phyloP scores from a whole-genome alignment of 139 green algal genomes.

The Chlamydomonas urium region DNA sequence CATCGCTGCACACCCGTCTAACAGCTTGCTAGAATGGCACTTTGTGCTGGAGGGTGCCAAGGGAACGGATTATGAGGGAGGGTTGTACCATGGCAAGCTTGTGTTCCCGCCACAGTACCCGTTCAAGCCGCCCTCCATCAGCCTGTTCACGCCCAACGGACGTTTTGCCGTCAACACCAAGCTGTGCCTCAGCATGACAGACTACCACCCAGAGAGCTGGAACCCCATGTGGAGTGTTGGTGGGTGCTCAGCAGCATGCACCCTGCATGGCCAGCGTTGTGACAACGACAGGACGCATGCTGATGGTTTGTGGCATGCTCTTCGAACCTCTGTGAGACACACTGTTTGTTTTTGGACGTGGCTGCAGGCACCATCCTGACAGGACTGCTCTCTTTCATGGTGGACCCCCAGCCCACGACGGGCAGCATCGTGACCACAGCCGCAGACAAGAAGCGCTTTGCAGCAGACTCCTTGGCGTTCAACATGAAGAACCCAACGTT shows the following conservation, averaged over 20 bases:
- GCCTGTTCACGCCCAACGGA: conserved; percentile 80
- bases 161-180: conserved; percentile 72
- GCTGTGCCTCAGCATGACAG: conserved; percentile 81
- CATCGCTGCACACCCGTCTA: conserved; percentile 67
- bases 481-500: conserved; percentile 72
- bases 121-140: conserved; percentile 73
- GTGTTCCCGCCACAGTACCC: conserved; percentile 66
- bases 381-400: conserved; percentile 74
- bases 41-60: conserved; percentile 66
- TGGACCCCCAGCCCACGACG: conserved; percentile 45
- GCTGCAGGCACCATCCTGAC: conserved; percentile 57
- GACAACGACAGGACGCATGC: no score
- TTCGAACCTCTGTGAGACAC: no score
- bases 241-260: background rate
- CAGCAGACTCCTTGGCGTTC: conserved; percentile 55
- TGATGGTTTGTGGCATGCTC: no score
- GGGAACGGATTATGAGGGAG: conserved; percentile 62
- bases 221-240: conserved; percentile 60
- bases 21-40: conserved; percentile 84
- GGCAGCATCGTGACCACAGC: conserved; percentile 10
- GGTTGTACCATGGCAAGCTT: conserved; percentile 82
- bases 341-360: background rate
- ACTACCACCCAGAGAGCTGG: conserved; percentile 80
- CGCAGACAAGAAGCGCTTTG: conserved; percentile 35
- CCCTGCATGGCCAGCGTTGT: no score